Evolutionary conservation across 306 rosid genomes (phyloP).

Genomic region (Ormosia emarginata): DNA sequence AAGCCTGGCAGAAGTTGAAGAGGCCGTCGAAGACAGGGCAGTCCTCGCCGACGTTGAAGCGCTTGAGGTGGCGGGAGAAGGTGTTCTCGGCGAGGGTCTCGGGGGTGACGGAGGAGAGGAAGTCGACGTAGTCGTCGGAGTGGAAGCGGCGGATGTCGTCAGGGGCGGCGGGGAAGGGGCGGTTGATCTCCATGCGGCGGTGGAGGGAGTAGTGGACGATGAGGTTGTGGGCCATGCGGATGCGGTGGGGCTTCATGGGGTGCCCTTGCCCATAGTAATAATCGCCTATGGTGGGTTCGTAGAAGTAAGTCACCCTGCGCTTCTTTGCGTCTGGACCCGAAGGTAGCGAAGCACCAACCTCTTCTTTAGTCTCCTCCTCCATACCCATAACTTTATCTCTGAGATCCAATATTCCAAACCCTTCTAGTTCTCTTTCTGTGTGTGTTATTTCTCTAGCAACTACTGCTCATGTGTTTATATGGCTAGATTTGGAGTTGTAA

Average conservation of each 20-base stretch:
- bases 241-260: conserved; percentile 84
- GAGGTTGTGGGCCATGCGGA: conserved; percentile 81
- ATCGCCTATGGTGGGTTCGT: conserved; percentile 73
- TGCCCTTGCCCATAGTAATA: conserved; percentile 86
- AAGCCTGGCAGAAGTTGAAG: conserved; percentile 69
- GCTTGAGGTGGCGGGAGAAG: conserved; percentile 62
- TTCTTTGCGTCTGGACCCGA: conserved; percentile 57
- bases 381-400: neutral
- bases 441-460: too few relatives aligned
- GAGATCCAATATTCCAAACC: neutral
- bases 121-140: conserved; percentile 65
- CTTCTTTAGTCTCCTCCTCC: conserved; percentile 22
- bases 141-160: conserved; percentile 58
- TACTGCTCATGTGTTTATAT: too few relatives aligned
- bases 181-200: conserved; percentile 82
- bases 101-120: conserved; percentile 59
- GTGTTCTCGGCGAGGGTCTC: conserved; percentile 42
- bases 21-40: conserved; percentile 82
- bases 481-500: too few relatives aligned
- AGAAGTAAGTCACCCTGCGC: conserved; percentile 72
- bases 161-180: conserved; percentile 63
- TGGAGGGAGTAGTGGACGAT: conserved; percentile 71
- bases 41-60: conserved; percentile 82
- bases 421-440: neutral
- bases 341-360: conserved; percentile 53